Percentiles rank a stretch among this genome's conserved stretches.
Evolutionary conservation across 495 filamentous ascomycete species (phyloP).

Genomic region (Podospora pseudoanserina): DNA sequence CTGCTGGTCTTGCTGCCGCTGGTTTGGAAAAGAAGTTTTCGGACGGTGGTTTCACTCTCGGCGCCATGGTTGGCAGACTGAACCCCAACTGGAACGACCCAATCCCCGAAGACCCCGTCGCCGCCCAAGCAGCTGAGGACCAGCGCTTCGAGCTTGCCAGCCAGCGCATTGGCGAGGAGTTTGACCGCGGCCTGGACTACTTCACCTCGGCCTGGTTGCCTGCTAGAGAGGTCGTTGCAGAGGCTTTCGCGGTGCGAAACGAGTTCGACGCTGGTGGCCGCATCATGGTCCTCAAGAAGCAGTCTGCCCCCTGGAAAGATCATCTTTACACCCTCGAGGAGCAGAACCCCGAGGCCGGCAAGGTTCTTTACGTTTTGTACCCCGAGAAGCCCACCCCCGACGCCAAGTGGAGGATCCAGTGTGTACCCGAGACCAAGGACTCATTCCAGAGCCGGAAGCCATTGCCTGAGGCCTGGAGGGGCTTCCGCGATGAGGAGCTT

Average conservation of each 20-base stretch:
- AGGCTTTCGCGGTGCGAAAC: slow-evolving; percentile 62
- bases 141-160: slow-evolving; percentile 71
- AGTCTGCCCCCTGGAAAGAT: slow-evolving; percentile 87
- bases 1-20: slow-evolving; percentile 56
- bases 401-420: slow-evolving; percentile 88
- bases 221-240: slow-evolving; percentile 70
- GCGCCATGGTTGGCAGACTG: slow-evolving; percentile 76
- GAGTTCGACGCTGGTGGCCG: slow-evolving; percentile 68
- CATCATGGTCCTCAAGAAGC: slow-evolving; percentile 72
- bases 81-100: slow-evolving; percentile 69
- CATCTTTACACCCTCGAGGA: slow-evolving; percentile 87
- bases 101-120: slow-evolving; percentile 42
- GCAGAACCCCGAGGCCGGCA: slow-evolving; percentile 45
- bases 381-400: slow-evolving; percentile 67
- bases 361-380: slow-evolving; percentile 90
- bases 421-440: slow-evolving; percentile 71
- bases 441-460: slow-evolving; percentile 89
- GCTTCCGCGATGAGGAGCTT: slow-evolving; percentile 78
- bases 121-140: slow-evolving; percentile 74
- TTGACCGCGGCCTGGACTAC: slow-evolving; percentile 70
- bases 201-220: slow-evolving; percentile 77
- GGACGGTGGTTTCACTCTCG: slow-evolving; percentile 74
- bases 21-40: slow-evolving; percentile 75
- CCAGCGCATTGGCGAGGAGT: slow-evolving; percentile 78
- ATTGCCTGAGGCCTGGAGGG: slow-evolving; percentile 86